Conservation (phyloP, 306 rosid species). For the Biancaea sappan region DNA sequence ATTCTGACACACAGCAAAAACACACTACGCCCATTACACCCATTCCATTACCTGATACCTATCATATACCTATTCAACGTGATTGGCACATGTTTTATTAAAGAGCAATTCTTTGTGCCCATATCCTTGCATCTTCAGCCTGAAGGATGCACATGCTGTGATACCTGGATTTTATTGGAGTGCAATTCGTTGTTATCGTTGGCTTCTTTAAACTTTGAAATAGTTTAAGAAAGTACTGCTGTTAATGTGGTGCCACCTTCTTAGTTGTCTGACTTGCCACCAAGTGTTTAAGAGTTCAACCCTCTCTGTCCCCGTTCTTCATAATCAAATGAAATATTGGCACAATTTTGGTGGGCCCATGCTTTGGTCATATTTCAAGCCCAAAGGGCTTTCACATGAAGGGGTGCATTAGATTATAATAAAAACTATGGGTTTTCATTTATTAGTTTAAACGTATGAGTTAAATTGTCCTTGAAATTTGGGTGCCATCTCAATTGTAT, state of each 20-base stretch:
- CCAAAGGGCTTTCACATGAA: no score
- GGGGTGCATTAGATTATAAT: no score
- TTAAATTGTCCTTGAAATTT: neutral
- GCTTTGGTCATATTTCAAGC: neutral
- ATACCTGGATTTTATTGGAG: neutral
- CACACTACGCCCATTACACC: no score
- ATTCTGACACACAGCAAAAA: no score
- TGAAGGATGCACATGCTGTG: neutral
- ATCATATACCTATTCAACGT: neutral
- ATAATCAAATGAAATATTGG: neutral
- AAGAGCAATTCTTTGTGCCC: neutral
- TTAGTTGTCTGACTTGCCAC: neutral
- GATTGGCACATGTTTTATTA: neutral
- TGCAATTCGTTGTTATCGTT: neutral
- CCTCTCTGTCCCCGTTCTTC: neutral
- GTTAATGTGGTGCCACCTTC: neutral
- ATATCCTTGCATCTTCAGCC: neutral
- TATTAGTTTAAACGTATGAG: no score
- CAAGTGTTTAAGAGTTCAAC: neutral
- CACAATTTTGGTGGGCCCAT: neutral
- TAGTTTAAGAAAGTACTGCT: slow-evolving; percentile 5
- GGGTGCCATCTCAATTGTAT: slow-evolving; percentile 15
- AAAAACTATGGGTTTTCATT: no score
- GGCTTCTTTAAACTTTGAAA: neutral
- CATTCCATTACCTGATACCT: no score